These are phyloP conservation scores for Cystoderma amianthinum DNA, from an alignment of 768 basidiomycete genomes.

Conservation along the genomic window DNA sequence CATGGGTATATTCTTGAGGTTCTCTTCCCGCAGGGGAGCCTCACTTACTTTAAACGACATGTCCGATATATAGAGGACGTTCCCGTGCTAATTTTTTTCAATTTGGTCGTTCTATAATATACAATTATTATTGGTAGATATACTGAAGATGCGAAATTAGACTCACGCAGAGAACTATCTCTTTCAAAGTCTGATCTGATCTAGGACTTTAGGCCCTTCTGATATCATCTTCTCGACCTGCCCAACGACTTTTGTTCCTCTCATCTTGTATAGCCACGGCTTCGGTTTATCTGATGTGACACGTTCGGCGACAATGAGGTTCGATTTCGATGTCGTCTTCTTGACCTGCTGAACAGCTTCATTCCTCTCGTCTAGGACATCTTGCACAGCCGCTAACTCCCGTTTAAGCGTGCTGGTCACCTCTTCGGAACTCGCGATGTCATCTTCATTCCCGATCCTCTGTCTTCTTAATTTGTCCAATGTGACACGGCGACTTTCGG, in stretches of 20 bases:
- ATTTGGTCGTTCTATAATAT: conserved; percentile 64
- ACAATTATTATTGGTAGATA: conserved; percentile 2
- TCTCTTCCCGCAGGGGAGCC: conserved; percentile 72
- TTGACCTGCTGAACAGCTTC: conserved; percentile 73
- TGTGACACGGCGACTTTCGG: no score
- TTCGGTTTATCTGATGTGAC: no score
- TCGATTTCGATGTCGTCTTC: conserved; percentile 58
- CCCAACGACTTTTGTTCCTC: no score
- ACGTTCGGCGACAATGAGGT: no score
- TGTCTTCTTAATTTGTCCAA: conserved; percentile 83
- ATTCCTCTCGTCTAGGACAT: conserved; percentile 64
- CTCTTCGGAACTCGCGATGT: conserved; percentile 75
- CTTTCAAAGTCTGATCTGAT: conserved; percentile 87
- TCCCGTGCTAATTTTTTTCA: conserved; percentile 81
- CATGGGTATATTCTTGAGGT: conserved; percentile 84
- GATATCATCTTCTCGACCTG: no score
- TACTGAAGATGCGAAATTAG: not conserved
- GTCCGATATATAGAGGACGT: conserved; percentile 84
- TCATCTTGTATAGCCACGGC: no score
- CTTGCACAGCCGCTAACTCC: conserved; percentile 54
- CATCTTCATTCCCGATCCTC: conserved; percentile 85
- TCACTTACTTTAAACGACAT: conserved; percentile 90
- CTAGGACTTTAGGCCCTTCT: conserved; percentile 73
- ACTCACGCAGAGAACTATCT: conserved; percentile 73
- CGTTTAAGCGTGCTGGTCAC: conserved; percentile 50